Evolutionary conservation across 2,329 filamentous ascomycete species (phyloP).

Genomic region (Chaetoscypha palmicola): DNA sequence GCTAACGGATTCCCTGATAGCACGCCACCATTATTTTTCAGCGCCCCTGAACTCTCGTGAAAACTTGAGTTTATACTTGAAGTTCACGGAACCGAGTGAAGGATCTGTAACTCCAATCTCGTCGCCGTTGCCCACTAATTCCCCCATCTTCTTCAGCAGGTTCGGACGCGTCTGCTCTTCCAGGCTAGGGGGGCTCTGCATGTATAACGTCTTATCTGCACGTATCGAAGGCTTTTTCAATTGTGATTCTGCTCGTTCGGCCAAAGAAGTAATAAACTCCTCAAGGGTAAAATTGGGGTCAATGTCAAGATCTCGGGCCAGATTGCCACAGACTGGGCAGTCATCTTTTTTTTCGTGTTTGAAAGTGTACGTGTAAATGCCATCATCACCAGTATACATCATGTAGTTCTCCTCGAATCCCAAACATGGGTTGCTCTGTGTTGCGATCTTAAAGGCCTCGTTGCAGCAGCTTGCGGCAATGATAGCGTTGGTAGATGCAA

Average conservation of each 20-base stretch:
- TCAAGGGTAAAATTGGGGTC: conserved; percentile 66
- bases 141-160: conserved; percentile 66
- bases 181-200: conserved; percentile 73
- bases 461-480: conserved; percentile 95
- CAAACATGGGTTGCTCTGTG: conserved; percentile 71
- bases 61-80: conserved; percentile 30
- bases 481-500: conserved; percentile 95
- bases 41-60: conserved; percentile 15
- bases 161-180: conserved; percentile 82
- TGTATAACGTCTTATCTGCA: conserved; percentile 81
- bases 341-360: conserved; percentile 90
- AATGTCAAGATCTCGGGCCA: conserved; percentile 68
- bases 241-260: conserved; percentile 79
- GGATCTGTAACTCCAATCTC: conserved; percentile 90
- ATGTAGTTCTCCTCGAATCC: conserved; percentile 85
- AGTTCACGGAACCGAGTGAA: conserved; percentile 55
- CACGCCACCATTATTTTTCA: no score
- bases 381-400: conserved; percentile 97
- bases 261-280: conserved; percentile 79
- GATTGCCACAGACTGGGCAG: conserved; percentile 86
- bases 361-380: conserved; percentile 96
- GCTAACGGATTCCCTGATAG: no score
- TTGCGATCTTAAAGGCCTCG: conserved; percentile 91
- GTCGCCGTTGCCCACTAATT: conserved; percentile 73
- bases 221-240: conserved; percentile 89